Conservation (phyloP, 176 grass and related monocot species). For the Avena eriantha region DNA sequence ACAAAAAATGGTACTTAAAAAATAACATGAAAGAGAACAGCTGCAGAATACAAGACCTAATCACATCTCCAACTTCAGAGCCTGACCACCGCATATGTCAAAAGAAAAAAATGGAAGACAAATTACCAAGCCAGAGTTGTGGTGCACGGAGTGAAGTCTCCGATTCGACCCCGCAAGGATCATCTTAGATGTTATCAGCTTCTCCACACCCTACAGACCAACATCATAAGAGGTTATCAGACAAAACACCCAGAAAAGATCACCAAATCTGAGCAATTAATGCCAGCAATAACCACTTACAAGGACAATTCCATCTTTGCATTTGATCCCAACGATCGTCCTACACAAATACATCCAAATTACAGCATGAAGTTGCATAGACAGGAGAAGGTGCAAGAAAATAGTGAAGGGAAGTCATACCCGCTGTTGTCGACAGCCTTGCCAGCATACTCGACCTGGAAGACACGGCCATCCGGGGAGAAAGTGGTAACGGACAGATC, state of each 20-base stretch:
- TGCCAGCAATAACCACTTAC: slow-evolving; percentile 41
- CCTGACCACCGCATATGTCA: neutral
- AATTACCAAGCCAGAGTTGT: slow-evolving; percentile 74
- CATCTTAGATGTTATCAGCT: slow-evolving; percentile 83
- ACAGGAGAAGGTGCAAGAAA: neutral
- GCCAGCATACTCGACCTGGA: slow-evolving; percentile 86
- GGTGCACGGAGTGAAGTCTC: slow-evolving; percentile 77
- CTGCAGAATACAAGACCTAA: neutral
- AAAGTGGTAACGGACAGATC: slow-evolving; percentile 84
- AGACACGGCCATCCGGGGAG: slow-evolving; percentile 74
- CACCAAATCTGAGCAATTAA: neutral
- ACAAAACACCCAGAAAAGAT: slow-evolving; percentile 16
- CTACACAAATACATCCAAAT: slow-evolving; percentile 42
- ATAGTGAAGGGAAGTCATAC: slow-evolving; percentile 37
- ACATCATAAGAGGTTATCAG: slow-evolving; percentile 28
- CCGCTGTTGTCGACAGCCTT: slow-evolving; percentile 91
- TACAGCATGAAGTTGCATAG: slow-evolving; percentile 7
- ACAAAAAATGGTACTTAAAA: neutral
- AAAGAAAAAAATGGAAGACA: neutral
- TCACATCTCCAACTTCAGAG: neutral
- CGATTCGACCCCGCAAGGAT: slow-evolving; percentile 71
- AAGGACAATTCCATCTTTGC: slow-evolving; percentile 85
- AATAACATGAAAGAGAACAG: neutral
- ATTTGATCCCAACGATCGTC: slow-evolving; percentile 86
- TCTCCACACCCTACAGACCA: slow-evolving; percentile 75